A percentile compares a stretch with the other conserved stretches of the same genome.
phyloP scores from a whole-genome alignment of 129 eudicot genomes.

The Pittosporum tobira region DNA sequence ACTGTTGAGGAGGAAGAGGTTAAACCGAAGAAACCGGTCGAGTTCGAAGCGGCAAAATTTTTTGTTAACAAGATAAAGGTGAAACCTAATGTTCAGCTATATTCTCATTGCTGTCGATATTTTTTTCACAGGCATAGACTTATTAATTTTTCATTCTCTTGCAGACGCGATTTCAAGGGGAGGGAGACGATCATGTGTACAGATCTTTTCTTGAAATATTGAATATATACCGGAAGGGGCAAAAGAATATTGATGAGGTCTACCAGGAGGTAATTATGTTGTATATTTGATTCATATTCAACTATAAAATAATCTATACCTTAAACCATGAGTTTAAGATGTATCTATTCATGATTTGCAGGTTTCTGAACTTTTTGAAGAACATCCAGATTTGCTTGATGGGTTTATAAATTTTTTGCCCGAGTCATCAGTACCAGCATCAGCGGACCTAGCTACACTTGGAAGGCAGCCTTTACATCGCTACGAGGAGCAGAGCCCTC shows the following conservation, averaged over 20 bases:
- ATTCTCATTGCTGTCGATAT: background rate
- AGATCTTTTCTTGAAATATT: constrained; percentile 59
- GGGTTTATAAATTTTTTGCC: constrained; percentile 89
- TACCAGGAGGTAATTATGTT: constrained; percentile 47
- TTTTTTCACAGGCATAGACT: background rate
- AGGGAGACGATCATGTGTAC: constrained; percentile 14
- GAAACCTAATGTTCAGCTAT: constrained; percentile 3
- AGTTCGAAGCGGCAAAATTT: constrained; percentile 9
- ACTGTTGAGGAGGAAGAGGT: constrained; percentile 80
- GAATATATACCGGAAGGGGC: constrained; percentile 11
- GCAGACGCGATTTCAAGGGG: constrained; percentile 52
- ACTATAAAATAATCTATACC: too few relatives aligned
- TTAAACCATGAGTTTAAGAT: background rate
- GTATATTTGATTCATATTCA: background rate
- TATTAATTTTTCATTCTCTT: background rate
- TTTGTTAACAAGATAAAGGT: constrained; percentile 98
- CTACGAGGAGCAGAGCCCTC: constrained; percentile 57
- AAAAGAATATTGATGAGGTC: constrained; percentile 10
- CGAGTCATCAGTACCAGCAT: constrained; percentile 66
- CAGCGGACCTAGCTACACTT: constrained; percentile 47
- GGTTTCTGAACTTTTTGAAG: constrained; percentile 81
- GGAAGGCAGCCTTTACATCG: constrained; percentile 46
- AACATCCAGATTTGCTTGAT: constrained; percentile 79
- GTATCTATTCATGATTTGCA: constrained; percentile 16
- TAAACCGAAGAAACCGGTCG: constrained; percentile 61